A percentile compares a stretch with the other conserved stretches of the same genome.
These are phyloP conservation scores for Arthrinium puccinioides DNA, from an alignment of 2,329 filamentous ascomycete species.

Conservation along the genomic window DNA sequence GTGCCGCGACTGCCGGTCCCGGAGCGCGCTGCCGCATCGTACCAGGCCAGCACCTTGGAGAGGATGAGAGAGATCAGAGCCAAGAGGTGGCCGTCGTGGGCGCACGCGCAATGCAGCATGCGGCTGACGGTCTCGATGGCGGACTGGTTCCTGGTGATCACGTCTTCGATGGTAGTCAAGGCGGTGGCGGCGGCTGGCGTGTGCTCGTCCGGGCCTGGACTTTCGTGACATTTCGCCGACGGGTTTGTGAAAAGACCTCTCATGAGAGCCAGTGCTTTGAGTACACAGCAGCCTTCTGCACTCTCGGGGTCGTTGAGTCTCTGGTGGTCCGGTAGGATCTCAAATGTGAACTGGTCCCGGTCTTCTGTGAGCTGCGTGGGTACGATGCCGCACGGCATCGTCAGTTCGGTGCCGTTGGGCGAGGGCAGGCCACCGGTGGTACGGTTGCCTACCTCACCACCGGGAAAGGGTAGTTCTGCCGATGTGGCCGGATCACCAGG, in stretches of 20 bases:
- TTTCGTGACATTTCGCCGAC: not conserved
- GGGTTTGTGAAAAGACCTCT: not conserved
- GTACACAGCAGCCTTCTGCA: not conserved
- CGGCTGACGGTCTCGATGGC: conserved; percentile 18
- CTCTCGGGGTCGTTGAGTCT: too few species aligned
- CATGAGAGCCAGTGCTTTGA: not conserved
- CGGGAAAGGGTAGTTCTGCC: too few species aligned
- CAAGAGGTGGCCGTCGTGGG: conserved; percentile 23
- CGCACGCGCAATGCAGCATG: conserved; percentile 26
- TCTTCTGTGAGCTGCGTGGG: too few species aligned
- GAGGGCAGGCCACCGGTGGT: too few species aligned
- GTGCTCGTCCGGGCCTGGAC: not conserved
- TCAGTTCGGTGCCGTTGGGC: too few species aligned
- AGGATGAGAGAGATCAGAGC: conserved; percentile 23
- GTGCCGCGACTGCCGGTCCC: not conserved
- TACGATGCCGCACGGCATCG: too few species aligned
- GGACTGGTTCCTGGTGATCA: not conserved
- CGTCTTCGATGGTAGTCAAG: not conserved
- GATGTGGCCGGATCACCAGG: too few species aligned
- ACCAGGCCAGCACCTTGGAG: conserved; percentile 26
- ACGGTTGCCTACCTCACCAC: too few species aligned
- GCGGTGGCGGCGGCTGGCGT: not conserved
- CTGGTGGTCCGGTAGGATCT: too few species aligned
- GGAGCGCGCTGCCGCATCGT: conserved; percentile 15
- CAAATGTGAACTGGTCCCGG: too few species aligned